Conservation (phyloP, 345 rosid genomes). For the Bruguiera sexangula region DNA sequence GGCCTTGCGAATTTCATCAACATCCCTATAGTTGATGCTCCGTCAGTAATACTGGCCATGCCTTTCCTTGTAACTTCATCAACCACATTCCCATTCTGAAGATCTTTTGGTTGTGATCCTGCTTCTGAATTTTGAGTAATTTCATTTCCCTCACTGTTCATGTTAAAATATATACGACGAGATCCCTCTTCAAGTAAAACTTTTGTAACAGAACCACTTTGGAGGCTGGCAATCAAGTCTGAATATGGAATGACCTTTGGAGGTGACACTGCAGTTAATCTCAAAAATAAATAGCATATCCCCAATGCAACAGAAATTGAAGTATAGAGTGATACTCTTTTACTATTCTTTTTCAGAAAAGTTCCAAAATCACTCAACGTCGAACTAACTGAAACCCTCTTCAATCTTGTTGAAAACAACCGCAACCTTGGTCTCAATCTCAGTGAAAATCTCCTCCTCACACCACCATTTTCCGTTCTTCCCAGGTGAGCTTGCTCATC, state of each 20-base stretch:
- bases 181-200: constrained; percentile 92
- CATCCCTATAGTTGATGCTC: constrained; percentile 12
- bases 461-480: constrained; percentile 26
- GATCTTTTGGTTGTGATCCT: constrained; percentile 12
- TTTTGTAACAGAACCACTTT: constrained; percentile 58
- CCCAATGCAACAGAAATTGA: constrained; percentile 54
- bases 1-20: constrained; percentile 38
- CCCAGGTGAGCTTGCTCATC: constrained; percentile 28
- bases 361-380: constrained; percentile 40
- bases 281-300: constrained; percentile 63
- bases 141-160: constrained; percentile 19
- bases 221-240: constrained; percentile 66
- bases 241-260: constrained; percentile 79
- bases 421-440: constrained; percentile 74
- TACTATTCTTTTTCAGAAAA: constrained; percentile 56
- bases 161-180: constrained; percentile 75
- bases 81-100: constrained; percentile 22
- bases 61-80: constrained; percentile 30
- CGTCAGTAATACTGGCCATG: constrained; percentile 13
- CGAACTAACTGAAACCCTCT: constrained; percentile 51
- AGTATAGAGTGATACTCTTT: constrained; percentile 44
- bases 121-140: constrained; percentile 39
- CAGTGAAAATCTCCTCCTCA: constrained; percentile 47
- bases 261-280: constrained; percentile 64
- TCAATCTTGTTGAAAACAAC: constrained; percentile 44